Percentiles rank a stretch among this genome's conserved stretches.
These are phyloP conservation scores for Plasmodium relictum DNA, from an alignment of 169 alveolate genomes.

Conservation along the genomic window DNA sequence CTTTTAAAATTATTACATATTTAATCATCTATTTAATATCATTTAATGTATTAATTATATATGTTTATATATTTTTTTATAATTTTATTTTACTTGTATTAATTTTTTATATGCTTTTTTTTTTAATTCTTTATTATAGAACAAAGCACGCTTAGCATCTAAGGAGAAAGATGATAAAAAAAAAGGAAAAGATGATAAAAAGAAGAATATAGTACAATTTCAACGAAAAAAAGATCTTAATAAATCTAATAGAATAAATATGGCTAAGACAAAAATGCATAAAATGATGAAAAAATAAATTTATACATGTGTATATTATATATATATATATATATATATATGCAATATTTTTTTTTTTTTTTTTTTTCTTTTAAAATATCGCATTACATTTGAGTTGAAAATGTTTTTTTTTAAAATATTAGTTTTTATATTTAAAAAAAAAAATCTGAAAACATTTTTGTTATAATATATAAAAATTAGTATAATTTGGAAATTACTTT, in stretches of 20 bases:
- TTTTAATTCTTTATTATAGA: conserved; percentile 25
- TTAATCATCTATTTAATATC: no score
- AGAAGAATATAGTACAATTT: conserved; percentile 31
- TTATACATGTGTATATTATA: background rate
- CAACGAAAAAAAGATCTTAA: conserved; percentile 54
- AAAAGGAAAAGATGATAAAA: conserved; percentile 67
- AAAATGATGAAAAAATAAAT: conserved; percentile 65
- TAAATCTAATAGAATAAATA: conserved; percentile 9
- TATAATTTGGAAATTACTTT: no score
- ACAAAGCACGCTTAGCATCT: conserved; percentile 37
- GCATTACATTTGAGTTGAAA: background rate
- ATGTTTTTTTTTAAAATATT: no score
- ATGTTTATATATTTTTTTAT: background rate
- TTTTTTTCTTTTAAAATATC: no score
- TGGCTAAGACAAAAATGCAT: conserved; percentile 65
- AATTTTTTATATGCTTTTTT: background rate
- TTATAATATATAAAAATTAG: no score
- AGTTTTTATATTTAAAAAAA: no score
- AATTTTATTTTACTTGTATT: background rate
- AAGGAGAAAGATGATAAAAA: conserved; percentile 61
- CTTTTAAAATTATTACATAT: no score
- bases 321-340: background rate
- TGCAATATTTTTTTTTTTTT: no score
- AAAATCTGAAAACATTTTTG: no score
- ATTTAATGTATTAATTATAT: background rate